Evolutionary conservation across 2,329 filamentous ascomycete genomes (phyloP).

Genomic region (Penicillium sp.): DNA sequence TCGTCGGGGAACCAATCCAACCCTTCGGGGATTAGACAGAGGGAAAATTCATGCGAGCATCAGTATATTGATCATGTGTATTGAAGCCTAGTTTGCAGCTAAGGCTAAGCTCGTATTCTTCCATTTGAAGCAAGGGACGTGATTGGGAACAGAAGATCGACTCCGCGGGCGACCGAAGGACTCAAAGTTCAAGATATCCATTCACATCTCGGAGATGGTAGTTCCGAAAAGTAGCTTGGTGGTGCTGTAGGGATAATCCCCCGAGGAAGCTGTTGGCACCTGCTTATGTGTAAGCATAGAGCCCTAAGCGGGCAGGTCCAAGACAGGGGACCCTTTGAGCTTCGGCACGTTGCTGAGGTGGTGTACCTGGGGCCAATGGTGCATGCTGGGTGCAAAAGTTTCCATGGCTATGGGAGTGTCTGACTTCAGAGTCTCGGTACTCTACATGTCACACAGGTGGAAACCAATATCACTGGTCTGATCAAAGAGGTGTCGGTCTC

Average conservation of each 20-base stretch:
- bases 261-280: constrained; percentile 2
- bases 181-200: not conserved
- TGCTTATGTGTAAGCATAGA: not conserved
- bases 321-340: constrained; percentile 1
- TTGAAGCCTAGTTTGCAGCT: constrained; percentile 3
- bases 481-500: constrained; percentile 1
- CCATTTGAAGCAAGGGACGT: not conserved
- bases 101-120: not conserved
- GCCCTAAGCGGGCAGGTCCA: not conserved
- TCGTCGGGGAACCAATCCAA: constrained; percentile 2
- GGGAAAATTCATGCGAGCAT: constrained; percentile 3
- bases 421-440: constrained; percentile 10
- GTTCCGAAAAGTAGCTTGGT: constrained; percentile 5
- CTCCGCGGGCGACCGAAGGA: not conserved
- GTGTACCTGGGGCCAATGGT: constrained; percentile 8
- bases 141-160: not conserved
- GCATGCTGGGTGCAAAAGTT: not conserved
- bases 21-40: not conserved
- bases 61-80: constrained; percentile 6
- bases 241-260: not conserved
- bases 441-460: constrained; percentile 11
- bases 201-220: constrained; percentile 14
- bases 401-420: constrained; percentile 1
- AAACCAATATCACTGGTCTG: constrained; percentile 4
- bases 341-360: constrained; percentile 7